Evolutionary conservation across 2,329 filamentous ascomycete genomes (phyloP).

Genomic region (Teratosphaeria nubilosa): DNA sequence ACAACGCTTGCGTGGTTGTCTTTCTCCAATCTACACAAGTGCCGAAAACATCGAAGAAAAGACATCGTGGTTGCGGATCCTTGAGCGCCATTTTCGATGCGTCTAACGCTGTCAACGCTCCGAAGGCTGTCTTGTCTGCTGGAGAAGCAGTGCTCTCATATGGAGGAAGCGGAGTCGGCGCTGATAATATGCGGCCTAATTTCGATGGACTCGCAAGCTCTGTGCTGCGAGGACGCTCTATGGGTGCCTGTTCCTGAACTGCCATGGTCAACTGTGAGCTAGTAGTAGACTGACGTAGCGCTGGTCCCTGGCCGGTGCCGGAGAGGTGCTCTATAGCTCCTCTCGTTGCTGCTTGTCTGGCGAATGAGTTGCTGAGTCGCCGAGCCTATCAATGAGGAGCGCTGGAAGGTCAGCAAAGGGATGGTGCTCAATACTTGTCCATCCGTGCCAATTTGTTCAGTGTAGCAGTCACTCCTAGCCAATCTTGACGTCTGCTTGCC

Average conservation of each 20-base stretch:
- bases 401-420: background rate
- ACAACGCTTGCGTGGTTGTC: slow-evolving; percentile 52
- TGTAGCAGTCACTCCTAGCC: background rate
- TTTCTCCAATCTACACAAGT: slow-evolving; percentile 72
- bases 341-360: background rate
- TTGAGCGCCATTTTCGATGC: slow-evolving; percentile 3
- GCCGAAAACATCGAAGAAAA: slow-evolving; percentile 70
- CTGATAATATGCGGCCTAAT: background rate
- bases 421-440: background rate
- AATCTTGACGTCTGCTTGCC: background rate
- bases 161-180: slow-evolving; percentile 3
- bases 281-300: background rate
- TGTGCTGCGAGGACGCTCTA: background rate
- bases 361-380: background rate
- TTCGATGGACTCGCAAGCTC: background rate
- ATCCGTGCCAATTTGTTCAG: background rate
- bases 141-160: background rate
- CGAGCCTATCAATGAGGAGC: background rate
- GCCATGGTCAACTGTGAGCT: background rate
- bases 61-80: slow-evolving; percentile 31
- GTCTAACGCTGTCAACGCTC: background rate
- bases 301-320: slow-evolving; percentile 1
- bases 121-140: background rate
- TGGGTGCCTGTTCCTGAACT: background rate
- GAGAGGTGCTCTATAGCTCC: background rate